phyloP scores from a whole-genome alignment of 2,329 filamentous ascomycete species.

The Stromatinia cepivora region DNA sequence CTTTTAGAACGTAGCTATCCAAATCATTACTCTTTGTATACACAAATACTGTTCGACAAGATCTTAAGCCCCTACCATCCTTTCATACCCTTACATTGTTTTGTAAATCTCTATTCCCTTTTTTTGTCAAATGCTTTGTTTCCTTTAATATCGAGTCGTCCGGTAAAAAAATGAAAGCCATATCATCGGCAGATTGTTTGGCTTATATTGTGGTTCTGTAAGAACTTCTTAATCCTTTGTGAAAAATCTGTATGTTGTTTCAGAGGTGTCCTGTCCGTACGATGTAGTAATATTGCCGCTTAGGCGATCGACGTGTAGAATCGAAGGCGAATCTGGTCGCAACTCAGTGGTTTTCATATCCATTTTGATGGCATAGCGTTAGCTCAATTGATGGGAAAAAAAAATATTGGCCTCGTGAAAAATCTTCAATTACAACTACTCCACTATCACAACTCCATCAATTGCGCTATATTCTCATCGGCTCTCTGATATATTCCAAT shows the following conservation, averaged over 20 bases:
- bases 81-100: too few relatives aligned
- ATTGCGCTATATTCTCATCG: not conserved
- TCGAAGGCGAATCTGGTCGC: not conserved
- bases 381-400: not conserved
- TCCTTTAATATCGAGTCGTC: too few relatives aligned
- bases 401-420: not conserved
- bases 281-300: not conserved
- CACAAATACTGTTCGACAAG: too few relatives aligned
- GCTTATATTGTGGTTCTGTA: too few relatives aligned
- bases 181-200: too few relatives aligned
- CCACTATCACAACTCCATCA: not conserved
- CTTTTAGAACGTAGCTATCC: too few relatives aligned
- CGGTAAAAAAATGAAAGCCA: too few relatives aligned
- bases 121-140: too few relatives aligned
- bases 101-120: too few relatives aligned
- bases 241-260: not conserved
- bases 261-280: not conserved
- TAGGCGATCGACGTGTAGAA: not conserved
- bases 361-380: not conserved
- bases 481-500: not conserved
- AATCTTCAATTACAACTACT: not conserved
- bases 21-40: too few relatives aligned
- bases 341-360: not conserved
- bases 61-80: too few relatives aligned
- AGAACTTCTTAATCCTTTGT: not conserved